phyloP scores from a whole-genome alignment of 805 yeast genomes.

The Saccharomycopsis sp. region DNA sequence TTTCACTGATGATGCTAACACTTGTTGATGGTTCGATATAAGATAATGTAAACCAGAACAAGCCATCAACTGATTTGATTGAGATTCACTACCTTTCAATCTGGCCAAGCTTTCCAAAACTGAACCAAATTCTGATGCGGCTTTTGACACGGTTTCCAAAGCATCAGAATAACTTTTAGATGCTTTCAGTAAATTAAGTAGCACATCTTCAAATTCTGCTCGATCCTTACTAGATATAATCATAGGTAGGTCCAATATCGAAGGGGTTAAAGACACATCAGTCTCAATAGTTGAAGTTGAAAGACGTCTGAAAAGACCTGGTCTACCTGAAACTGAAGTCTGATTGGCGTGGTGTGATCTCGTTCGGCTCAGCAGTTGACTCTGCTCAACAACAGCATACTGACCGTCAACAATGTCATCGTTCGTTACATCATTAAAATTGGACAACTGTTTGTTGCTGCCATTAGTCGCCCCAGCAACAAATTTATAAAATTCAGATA shows the following conservation, averaged over 20 bases:
- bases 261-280: conserved; percentile 30
- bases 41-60: conserved; percentile 75
- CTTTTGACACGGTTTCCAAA: conserved; percentile 40
- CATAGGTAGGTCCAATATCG: conserved; percentile 53
- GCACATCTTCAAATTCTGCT: conserved; percentile 39
- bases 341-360: background rate
- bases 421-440: too few relatives aligned
- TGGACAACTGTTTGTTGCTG: too few relatives aligned
- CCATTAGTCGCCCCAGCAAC: conserved; percentile 31
- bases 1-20: conserved; percentile 52
- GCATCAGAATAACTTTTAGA: conserved; percentile 43
- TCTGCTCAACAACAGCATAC: background rate
- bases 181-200: conserved; percentile 40
- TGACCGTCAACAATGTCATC: conserved; percentile 14
- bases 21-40: conserved; percentile 69
- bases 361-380: background rate
- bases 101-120: conserved; percentile 61
- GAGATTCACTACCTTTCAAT: conserved; percentile 52
- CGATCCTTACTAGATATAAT: conserved; percentile 57
- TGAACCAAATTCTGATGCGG: conserved; percentile 65
- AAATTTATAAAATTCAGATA: conserved; percentile 53
- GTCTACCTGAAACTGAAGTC: conserved; percentile 2
- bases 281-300: conserved; percentile 14
- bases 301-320: conserved; percentile 2
- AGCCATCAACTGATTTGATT: conserved; percentile 57